Percentiles rank a stretch among this genome's conserved stretches.
Evolutionary conservation across 2,329 filamentous ascomycete genomes (phyloP).

Genomic region (Aspergillus tubingensis): DNA sequence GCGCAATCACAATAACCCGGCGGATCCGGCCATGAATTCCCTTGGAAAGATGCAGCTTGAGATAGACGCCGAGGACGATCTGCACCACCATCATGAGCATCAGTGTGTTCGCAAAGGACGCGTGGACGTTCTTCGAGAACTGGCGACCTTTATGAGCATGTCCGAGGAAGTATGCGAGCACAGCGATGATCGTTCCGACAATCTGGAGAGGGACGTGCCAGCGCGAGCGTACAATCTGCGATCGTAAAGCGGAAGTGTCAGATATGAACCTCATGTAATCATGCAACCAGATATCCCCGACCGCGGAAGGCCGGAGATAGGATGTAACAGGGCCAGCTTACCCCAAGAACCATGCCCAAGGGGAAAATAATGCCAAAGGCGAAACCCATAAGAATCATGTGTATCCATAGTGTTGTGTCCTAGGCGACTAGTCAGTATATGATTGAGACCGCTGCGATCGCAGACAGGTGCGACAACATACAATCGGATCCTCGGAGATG

Average conservation of each 20-base stretch:
- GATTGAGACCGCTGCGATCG: not conserved
- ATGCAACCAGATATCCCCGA: not conserved
- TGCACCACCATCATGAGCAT: slow-evolving; percentile 79
- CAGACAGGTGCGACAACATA: slow-evolving; percentile 45
- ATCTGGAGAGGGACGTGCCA: slow-evolving; percentile 94
- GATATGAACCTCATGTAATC: not conserved
- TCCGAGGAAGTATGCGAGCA: slow-evolving; percentile 86
- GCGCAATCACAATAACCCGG: slow-evolving; percentile 67
- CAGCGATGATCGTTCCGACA: slow-evolving; percentile 70
- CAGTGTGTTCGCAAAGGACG: slow-evolving; percentile 74
- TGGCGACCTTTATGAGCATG: slow-evolving; percentile 87
- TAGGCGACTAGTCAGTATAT: slow-evolving; percentile 27
- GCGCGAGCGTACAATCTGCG: slow-evolving; percentile 79
- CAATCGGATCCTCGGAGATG: slow-evolving; percentile 72
- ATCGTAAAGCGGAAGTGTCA: not conserved
- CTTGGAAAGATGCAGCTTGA: slow-evolving; percentile 84
- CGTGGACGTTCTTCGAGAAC: slow-evolving; percentile 80
- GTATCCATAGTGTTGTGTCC: slow-evolving; percentile 87
- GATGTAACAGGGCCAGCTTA: slow-evolving; percentile 44
- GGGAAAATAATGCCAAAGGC: slow-evolving; percentile 93
- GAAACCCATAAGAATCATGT: slow-evolving; percentile 84
- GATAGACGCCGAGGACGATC: slow-evolving; percentile 77
- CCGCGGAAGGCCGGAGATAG: slow-evolving; percentile 6
- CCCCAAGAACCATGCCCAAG: slow-evolving; percentile 90
- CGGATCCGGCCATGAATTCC: slow-evolving; percentile 80